Evolutionary conservation across 345 rosid species (phyloP).

Genomic region (Ceriops zippeliana): DNA sequence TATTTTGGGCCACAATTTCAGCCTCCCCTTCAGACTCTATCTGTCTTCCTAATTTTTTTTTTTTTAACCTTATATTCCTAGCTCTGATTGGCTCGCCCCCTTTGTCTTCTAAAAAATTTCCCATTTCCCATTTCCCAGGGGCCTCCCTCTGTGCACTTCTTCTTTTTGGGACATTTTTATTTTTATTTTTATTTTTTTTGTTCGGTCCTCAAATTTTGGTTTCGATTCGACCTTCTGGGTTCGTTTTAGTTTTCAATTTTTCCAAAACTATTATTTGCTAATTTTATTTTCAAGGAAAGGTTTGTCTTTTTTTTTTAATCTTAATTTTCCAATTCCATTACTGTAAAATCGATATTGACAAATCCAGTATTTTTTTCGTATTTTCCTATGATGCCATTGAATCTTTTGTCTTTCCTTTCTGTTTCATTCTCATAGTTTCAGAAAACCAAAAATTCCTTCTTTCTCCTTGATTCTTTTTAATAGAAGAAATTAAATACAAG

Average conservation of each 20-base stretch:
- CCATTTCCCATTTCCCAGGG: not conserved
- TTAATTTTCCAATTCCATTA: not conserved
- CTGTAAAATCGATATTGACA: not conserved
- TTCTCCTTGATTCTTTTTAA: not conserved
- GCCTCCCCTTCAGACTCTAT: not conserved
- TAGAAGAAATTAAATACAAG: not conserved
- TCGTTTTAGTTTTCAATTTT: not conserved
- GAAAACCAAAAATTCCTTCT: not conserved
- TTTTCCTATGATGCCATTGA: not conserved
- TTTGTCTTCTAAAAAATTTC: not conserved
- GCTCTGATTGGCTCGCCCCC: not conserved
- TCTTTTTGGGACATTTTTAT: not conserved
- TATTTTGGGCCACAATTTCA: slow-evolving; percentile 25
- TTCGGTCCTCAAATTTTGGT: not conserved
- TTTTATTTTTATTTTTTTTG: too few species aligned
- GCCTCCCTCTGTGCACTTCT: slow-evolving; percentile 1
- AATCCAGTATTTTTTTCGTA: not conserved
- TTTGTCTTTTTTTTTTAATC: not conserved
- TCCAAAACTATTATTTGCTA: not conserved
- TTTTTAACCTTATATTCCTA: not conserved
- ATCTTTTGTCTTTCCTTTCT: not conserved
- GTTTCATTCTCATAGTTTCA: not conserved
- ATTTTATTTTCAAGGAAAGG: not conserved
- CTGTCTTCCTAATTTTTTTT: not conserved
- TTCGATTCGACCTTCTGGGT: not conserved